phyloP scores from a whole-genome alignment of 768 basidiomycete species.

The Tulasnella sp. region DNA sequence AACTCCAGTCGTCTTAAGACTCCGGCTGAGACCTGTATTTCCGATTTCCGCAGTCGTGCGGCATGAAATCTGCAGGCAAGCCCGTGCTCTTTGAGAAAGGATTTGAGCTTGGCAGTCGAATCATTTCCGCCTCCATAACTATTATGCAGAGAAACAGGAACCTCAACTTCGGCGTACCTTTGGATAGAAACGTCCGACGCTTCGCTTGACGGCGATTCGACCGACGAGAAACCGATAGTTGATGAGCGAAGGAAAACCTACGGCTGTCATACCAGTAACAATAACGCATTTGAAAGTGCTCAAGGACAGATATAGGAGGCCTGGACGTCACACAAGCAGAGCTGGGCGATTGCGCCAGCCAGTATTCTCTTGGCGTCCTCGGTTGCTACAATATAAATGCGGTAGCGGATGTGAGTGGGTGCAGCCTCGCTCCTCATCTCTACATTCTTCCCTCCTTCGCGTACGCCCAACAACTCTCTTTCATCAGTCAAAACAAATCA shows the following conservation, averaged over 20 bases:
- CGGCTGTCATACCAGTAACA: not conserved
- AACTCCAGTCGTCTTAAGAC: not conserved
- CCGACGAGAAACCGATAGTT: conserved; percentile 6
- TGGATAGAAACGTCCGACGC: not conserved
- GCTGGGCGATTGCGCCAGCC: not conserved
- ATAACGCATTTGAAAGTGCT: not conserved
- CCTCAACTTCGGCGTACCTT: not conserved
- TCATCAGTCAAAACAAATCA: not conserved
- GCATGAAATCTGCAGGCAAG: not conserved
- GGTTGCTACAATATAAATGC: not conserved
- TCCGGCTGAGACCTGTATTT: not conserved
- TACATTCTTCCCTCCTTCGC: conserved; percentile 3
- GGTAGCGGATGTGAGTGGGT: not conserved
- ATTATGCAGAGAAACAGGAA: not conserved
- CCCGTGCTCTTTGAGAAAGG: not conserved
- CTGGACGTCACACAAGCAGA: not conserved
- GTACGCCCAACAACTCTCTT: not conserved
- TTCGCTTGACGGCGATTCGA: not conserved
- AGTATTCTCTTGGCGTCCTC: not conserved
- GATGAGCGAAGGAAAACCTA: not conserved
- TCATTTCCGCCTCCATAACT: not conserved
- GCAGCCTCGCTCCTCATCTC: not conserved
- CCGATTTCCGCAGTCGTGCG: not conserved
- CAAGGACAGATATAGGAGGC: not conserved
- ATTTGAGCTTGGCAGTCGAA: not conserved